Evolutionary conservation across 768 basidiomycete genomes (phyloP).

Genomic region (Lyophyllum atratum): DNA sequence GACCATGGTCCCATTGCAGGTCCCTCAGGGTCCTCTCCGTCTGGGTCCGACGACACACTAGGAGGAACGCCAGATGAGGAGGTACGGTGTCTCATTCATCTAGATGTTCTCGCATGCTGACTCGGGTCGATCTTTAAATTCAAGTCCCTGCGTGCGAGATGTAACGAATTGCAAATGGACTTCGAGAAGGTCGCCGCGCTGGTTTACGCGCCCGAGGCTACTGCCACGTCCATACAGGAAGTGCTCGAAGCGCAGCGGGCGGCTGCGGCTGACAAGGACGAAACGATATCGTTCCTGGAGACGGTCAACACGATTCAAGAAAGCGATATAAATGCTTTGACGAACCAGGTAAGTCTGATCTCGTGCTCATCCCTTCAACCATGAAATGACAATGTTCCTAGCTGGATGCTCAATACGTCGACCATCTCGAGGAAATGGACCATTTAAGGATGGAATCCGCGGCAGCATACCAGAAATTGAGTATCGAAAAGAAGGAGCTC

Average conservation of each 20-base stretch:
- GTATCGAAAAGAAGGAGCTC: too few species aligned
- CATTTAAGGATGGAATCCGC: too few species aligned
- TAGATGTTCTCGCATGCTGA: not conserved
- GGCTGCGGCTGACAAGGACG: not conserved
- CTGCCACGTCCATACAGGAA: not conserved
- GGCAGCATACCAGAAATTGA: too few species aligned
- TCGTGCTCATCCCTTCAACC: too few species aligned
- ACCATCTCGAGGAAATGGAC: too few species aligned
- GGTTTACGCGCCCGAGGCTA: not conserved
- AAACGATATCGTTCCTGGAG: not conserved
- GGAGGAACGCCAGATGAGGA: not conserved
- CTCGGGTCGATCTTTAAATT: not conserved
- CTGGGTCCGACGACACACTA: not conserved
- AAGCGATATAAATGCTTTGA: not conserved
- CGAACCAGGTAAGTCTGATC: not conserved
- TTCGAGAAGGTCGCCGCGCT: not conserved
- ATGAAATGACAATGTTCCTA: too few species aligned
- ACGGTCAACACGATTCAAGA: not conserved
- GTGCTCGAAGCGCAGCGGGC: not conserved
- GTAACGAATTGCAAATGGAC: not conserved
- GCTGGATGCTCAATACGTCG: too few species aligned
- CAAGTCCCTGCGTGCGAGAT: not conserved
- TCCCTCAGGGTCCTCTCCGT: not conserved
- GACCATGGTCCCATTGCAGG: not conserved
- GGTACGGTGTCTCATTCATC: not conserved